Percentiles rank a stretch among this genome's conserved stretches.
phyloP scores from a whole-genome alignment of 2,329 filamentous ascomycete species.

The Didymella segeticola region DNA sequence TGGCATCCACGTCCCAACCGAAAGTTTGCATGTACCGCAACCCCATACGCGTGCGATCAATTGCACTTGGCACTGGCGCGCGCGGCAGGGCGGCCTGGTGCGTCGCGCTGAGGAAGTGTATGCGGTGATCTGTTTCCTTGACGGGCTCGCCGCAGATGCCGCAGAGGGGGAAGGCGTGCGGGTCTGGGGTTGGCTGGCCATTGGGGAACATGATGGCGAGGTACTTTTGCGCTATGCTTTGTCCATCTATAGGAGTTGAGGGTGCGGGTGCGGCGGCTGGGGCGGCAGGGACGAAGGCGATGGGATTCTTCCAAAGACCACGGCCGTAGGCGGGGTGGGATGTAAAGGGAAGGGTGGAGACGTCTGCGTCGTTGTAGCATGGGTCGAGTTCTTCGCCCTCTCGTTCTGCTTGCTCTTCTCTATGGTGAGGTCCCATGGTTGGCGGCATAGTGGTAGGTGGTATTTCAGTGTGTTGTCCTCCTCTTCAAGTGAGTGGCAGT shows the following conservation, averaged over 20 bases:
- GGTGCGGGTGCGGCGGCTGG: conserved; percentile 24
- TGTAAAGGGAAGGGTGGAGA: conserved; percentile 65
- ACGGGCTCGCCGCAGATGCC: conserved; percentile 48
- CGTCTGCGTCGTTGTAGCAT: conserved; percentile 54
- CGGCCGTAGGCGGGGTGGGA: conserved; percentile 66
- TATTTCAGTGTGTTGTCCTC: neutral
- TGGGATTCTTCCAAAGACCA: conserved; percentile 66
- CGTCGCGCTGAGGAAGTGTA: conserved; percentile 66
- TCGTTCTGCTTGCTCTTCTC: conserved; percentile 22
- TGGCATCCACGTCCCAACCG: conserved; percentile 77
- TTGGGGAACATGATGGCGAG: conserved; percentile 70
- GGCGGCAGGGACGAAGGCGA: conserved; percentile 65
- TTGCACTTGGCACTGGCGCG: conserved; percentile 73
- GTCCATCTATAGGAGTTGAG: conserved; percentile 52
- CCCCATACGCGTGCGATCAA: conserved; percentile 75
- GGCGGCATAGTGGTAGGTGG: conserved; percentile 1
- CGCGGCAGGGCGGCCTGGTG: conserved; percentile 75
- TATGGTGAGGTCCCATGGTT: conserved; percentile 1
- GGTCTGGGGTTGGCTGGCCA: conserved; percentile 29
- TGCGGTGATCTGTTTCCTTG: conserved; percentile 31
- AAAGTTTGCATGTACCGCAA: conserved; percentile 69
- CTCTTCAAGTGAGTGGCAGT: neutral
- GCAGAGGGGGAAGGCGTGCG: conserved; percentile 34
- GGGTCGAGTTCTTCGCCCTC: conserved; percentile 26
- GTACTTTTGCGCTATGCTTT: conserved; percentile 67